Conservation (phyloP, 2,329 filamentous ascomycete species). For the Aspergillus niger region DNA sequence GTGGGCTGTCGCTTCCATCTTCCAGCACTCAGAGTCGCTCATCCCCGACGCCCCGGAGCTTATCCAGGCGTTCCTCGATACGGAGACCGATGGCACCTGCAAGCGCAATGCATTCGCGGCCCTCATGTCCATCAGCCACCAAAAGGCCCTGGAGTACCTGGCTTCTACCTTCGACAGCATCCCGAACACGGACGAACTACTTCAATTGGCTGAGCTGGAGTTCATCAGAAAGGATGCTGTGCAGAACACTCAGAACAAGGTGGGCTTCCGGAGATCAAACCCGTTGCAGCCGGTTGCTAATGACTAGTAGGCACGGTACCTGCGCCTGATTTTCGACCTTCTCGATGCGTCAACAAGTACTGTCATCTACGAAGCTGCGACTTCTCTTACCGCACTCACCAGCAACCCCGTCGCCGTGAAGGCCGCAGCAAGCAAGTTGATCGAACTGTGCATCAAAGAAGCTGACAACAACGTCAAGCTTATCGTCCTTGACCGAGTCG, state of each 20-base stretch:
- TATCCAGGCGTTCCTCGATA: conserved; percentile 82
- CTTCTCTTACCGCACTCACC: conserved; percentile 88
- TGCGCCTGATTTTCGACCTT: conserved; percentile 93
- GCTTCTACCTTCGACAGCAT: conserved; percentile 90
- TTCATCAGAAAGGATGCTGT: conserved; percentile 98
- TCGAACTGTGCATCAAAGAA: conserved; percentile 95
- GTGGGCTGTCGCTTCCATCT: conserved; percentile 90
- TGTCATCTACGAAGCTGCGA: conserved; percentile 96
- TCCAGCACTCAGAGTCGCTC: conserved; percentile 82
- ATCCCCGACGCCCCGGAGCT: conserved; percentile 96
- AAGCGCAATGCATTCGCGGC: conserved; percentile 97
- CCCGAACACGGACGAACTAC: conserved; percentile 87
- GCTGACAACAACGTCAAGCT: conserved; percentile 99
- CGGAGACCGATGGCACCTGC: conserved; percentile 91
- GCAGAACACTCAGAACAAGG: conserved; percentile 92
- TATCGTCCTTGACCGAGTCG: conserved; percentile 92
- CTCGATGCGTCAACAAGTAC: conserved; percentile 91
- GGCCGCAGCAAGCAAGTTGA: conserved; percentile 92
- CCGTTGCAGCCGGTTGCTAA: conserved; percentile 27
- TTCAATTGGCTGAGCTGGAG: conserved; percentile 91
- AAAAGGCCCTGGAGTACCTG: conserved; percentile 85
- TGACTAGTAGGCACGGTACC: conserved; percentile 70
- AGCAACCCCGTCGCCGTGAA: conserved; percentile 97
- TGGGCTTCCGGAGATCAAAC: conserved; percentile 39
- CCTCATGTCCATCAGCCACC: conserved; percentile 85